Base-by-base conservation (phyloP, 345 rosid species). In the Combretum micranthum region DNA sequence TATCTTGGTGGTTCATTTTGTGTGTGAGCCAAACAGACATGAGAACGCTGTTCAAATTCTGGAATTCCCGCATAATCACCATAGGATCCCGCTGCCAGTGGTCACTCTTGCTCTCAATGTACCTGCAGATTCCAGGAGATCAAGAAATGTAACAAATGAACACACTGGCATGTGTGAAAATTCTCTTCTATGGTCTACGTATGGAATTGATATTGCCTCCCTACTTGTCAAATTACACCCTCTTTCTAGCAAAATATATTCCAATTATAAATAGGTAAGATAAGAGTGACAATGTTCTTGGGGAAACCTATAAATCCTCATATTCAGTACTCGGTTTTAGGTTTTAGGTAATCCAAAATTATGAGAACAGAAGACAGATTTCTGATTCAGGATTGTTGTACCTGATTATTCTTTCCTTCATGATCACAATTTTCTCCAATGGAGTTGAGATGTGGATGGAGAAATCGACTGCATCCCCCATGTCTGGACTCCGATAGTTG, bases 401-500 rank as follows among this genome's bases (percentile, higher is more conserved):
- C 84, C 53, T 14, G 45, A 53, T 56, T 47, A 76, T 64, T 56
- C 70, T 70, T 15, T 74, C 69, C 68, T 67, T 80, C 70, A 77
- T 60, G 37, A 26, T n/a, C 23, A 55, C 53, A 53, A 80, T 68
- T 61, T 68, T 80, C 58, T 80, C 76, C 15, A 63, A 5, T 23
- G 76, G 85, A 47, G 82, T 80, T 1, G 80, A 67, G 23, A 80
- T 71, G 53, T 80, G 80, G 65, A 75, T 49, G 10, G 69, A 66
- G 65, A 80, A 74, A 17, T 80, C 73, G 15, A 80, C 62, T 3
- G n/a, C 25, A 17, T 80, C 80, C 1, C 7, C 14, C 80, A 77
- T 77, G 43, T 80, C 71, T 17, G 82, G 85, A 55, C 85, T 77
- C 11, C 82, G 69, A 57, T 74, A 69, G 64, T 66, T 74, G 59